Percentiles rank a stretch among this genome's conserved stretches.
phyloP scores from a whole-genome alignment of 2,329 filamentous ascomycete species.

The Botrytis deweyae region DNA sequence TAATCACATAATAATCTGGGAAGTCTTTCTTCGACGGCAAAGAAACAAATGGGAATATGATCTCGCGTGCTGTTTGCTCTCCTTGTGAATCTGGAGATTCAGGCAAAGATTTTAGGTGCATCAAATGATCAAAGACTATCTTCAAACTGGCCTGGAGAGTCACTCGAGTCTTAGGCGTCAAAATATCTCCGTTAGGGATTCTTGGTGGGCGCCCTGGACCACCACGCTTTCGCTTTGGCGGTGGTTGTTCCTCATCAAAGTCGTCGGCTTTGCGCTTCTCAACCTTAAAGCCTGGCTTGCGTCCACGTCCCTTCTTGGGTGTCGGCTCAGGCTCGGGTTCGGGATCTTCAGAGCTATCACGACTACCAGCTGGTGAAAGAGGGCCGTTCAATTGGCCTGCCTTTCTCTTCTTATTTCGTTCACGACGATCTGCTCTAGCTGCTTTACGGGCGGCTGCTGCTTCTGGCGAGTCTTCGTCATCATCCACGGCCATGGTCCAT shows the following conservation, averaged over 20 bases:
- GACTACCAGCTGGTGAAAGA: conserved; percentile 68
- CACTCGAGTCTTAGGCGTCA: conserved; percentile 68
- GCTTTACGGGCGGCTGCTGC: conserved; percentile 89
- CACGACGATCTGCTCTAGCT: conserved; percentile 77
- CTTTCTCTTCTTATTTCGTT: conserved; percentile 71
- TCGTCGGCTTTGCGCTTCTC: conserved; percentile 83
- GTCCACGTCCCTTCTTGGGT: conserved; percentile 77
- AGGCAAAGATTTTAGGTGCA: conserved; percentile 51
- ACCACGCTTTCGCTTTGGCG: conserved; percentile 75
- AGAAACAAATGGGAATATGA: conserved; percentile 93
- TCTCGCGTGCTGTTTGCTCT: conserved; percentile 66
- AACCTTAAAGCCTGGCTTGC: conserved; percentile 63
- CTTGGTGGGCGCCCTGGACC: conserved; percentile 67
- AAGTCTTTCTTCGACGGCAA: conserved; percentile 86
- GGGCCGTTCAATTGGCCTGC: conserved; percentile 36
- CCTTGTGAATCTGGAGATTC: conserved; percentile 40
- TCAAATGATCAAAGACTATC: conserved; percentile 73
- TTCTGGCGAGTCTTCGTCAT: conserved; percentile 91
- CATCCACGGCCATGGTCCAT: conserved; percentile 97
- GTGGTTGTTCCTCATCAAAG: conserved; percentile 72
- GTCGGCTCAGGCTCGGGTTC: conserved; percentile 52
- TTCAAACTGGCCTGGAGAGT: conserved; percentile 79
- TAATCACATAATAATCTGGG: conserved; percentile 93
- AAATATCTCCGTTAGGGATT: conserved; percentile 50
- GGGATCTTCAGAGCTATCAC: conserved; percentile 79